Base-by-base conservation (phyloP, 1,284 basidiomycete genomes). In the Austroboletus sp. region DNA sequence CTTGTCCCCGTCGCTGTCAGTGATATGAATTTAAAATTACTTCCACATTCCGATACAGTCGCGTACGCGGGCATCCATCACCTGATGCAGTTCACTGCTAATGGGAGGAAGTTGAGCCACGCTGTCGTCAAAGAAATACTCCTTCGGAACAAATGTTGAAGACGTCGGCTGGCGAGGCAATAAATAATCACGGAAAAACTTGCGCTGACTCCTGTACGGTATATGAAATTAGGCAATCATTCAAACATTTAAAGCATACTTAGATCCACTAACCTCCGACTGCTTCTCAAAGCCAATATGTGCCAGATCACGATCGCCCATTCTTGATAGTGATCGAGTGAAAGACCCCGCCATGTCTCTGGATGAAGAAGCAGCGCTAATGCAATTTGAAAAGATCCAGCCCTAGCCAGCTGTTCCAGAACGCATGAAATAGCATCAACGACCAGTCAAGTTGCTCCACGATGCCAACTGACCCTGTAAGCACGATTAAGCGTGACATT, bases 261-360 rank as follows among this genome's bases (percentile, higher is more conserved):
- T 38, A 25, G 23, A 50, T 27, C 19, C 46, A 58, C 72, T 42
- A 58, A 85, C 85, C 81, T 74, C 45, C 87, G 78, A 50, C 74
- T 79, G 11, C 81, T 76, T 31, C 82, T 76, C 48, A 86, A 63
- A 16, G 74, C 74, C 30, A 89, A 68, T 46, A 85, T 76, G 55
- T 84, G 77, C 86, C 87, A 89, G 30, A 89, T 73, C 57, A 83
- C 76, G 45, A 73, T 69, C 12, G 82, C 79, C 86, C 86, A 89
- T 30, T 72, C 65, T 25, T 69, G 67, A 61, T 85, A 85, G 59
- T 85, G 81, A 33, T 73, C 66, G 16, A 85, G 59, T 9, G 72
- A 70, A 38, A 89, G 65, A 6, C 81, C 78, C 4, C 72, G 69
- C 86, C 87, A 89, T 13, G 81, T 76, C 31, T 73, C 68, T 3